Conservation (phyloP, 352 stramenopile genomes). For the Phytopythium delawarense region DNA sequence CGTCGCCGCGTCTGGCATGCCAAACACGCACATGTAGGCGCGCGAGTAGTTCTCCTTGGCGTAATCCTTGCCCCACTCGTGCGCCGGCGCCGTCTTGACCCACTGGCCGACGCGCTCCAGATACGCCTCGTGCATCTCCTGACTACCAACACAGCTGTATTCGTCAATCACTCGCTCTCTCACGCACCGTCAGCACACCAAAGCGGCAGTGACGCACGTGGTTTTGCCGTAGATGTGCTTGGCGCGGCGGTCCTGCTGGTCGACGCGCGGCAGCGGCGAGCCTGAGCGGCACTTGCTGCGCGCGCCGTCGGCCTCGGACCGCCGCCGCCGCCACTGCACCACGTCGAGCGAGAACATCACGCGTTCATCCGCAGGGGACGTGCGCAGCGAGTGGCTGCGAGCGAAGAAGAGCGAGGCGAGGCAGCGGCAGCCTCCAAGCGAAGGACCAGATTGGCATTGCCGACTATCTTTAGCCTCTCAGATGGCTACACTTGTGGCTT, state of each 20-base stretch:
- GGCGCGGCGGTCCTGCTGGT: conserved; percentile 25
- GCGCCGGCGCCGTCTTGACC: conserved; percentile 30
- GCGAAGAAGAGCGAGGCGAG: neutral
- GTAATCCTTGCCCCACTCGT: conserved; percentile 55
- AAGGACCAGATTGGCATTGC: neutral
- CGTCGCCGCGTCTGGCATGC: neutral
- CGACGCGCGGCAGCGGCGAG: conserved; percentile 16
- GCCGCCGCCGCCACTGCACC: conserved; percentile 35
- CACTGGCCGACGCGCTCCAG: conserved; percentile 50
- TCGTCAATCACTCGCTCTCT: neutral
- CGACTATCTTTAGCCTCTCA: conserved; percentile 4
- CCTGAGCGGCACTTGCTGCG: conserved; percentile 21
- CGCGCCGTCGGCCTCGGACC: conserved; percentile 30
- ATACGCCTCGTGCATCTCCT: conserved; percentile 71
- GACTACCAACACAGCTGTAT: conserved; percentile 18
- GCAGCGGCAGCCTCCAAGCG: neutral
- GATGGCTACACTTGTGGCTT: conserved; percentile 1
- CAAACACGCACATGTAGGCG: conserved; percentile 39
- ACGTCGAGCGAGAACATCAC: conserved; percentile 63
- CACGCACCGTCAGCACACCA: neutral
- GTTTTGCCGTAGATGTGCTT: conserved; percentile 60
- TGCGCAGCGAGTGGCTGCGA: neutral
- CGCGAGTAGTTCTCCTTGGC: conserved; percentile 44
- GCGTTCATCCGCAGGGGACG: neutral
- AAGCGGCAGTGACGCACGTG: conserved; percentile 17